These are phyloP conservation scores for Botryosphaeria dothidea DNA, from an alignment of 2,329 filamentous ascomycete genomes.

Conservation along the genomic window DNA sequence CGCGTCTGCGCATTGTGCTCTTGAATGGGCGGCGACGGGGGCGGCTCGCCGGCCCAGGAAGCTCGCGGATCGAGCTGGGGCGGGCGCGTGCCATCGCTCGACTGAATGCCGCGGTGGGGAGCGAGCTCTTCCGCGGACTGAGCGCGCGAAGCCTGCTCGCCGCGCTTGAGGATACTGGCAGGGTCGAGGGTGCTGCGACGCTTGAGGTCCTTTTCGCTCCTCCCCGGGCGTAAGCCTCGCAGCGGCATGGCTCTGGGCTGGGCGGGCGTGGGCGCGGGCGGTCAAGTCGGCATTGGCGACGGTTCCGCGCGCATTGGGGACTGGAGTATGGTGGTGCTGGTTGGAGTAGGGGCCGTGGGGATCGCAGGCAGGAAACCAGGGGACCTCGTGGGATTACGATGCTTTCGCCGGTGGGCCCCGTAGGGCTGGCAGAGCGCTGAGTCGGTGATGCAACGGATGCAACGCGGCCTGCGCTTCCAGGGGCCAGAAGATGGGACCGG, in stretches of 20 bases:
- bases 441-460: constrained; percentile 21
- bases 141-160: constrained; percentile 29
- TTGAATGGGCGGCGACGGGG: constrained; percentile 35
- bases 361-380: constrained; percentile 17
- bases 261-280: constrained; percentile 13
- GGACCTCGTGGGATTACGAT: constrained; percentile 21
- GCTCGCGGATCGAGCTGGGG: constrained; percentile 25
- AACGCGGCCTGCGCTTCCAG: constrained; percentile 21
- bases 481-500: constrained; percentile 18
- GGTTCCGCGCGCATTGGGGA: constrained; percentile 8
- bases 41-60: constrained; percentile 26
- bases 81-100: constrained; percentile 37
- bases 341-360: constrained; percentile 9
- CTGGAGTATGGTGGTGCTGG: not conserved
- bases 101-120: constrained; percentile 27
- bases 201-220: constrained; percentile 43
- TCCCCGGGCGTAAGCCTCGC: constrained; percentile 38
- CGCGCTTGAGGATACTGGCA: constrained; percentile 36
- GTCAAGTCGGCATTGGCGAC: constrained; percentile 20
- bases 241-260: constrained; percentile 39
- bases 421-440: constrained; percentile 25
- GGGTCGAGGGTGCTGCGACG: constrained; percentile 48
- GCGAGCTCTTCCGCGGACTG: constrained; percentile 32
- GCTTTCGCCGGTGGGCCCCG: constrained; percentile 18
- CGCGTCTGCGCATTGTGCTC: constrained; percentile 43